Percentiles rank a stretch among this genome's conserved stretches.
These are phyloP conservation scores for Cyberlindnera mrakii DNA, from an alignment of 805 yeast species.

Conservation along the genomic window DNA sequence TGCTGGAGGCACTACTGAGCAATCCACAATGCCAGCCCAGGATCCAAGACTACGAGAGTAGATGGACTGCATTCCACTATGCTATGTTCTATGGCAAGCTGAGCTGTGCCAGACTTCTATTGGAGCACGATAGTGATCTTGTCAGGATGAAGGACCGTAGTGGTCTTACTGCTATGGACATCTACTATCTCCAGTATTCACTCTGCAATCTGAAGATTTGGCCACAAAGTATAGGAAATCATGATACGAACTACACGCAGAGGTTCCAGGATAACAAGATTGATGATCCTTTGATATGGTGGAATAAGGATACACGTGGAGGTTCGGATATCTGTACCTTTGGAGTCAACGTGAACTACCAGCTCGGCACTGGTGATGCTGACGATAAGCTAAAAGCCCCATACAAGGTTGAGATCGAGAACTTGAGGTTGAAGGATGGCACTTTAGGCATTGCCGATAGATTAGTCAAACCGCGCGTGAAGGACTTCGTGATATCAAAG, in stretches of 20 bases:
- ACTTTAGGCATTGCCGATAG: conserved; percentile 20
- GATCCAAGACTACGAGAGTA: conserved; percentile 62
- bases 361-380: conserved; percentile 62
- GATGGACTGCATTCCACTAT: conserved; percentile 78
- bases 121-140: conserved; percentile 30
- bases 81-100: conserved; percentile 55
- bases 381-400: conserved; percentile 41
- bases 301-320: conserved; percentile 37
- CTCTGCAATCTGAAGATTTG: conserved; percentile 36
- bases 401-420: conserved; percentile 29
- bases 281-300: conserved; percentile 27
- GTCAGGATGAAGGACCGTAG: conserved; percentile 61
- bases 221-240: conserved; percentile 32
- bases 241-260: conserved; percentile 17
- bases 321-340: conserved; percentile 55
- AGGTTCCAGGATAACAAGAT: conserved; percentile 7
- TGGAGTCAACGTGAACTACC: conserved; percentile 59
- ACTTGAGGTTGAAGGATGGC: conserved; percentile 8
- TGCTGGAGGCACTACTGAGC: conserved; percentile 40
- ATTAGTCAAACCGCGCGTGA: conserved; percentile 38
- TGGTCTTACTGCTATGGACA: conserved; percentile 67
- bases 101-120: conserved; percentile 42
- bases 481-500: conserved; percentile 48
- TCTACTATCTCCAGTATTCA: conserved; percentile 34
- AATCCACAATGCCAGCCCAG: conserved; percentile 39